phyloP scores from a whole-genome alignment of 345 rosid species.

The Melastoma malabathricum region DNA sequence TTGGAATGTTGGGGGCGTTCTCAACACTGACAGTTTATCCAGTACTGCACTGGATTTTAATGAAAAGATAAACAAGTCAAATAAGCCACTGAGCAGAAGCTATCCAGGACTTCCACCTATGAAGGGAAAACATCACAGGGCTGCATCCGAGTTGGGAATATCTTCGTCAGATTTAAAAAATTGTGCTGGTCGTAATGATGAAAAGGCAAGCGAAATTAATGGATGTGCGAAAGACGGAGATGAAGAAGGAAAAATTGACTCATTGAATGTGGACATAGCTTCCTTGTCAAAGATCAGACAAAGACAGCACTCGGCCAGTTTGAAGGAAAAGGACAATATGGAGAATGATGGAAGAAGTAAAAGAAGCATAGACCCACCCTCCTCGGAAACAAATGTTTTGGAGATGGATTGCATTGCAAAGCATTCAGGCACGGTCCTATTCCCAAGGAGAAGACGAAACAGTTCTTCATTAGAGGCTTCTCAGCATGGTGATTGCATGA shows the following conservation, averaged over 20 bases:
- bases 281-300: slow-evolving; percentile 11
- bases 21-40: slow-evolving; percentile 29
- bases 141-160: background rate
- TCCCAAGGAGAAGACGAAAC: slow-evolving; percentile 26
- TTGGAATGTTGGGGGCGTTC: slow-evolving; percentile 18
- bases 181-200: too few relatives aligned
- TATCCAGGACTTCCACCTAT: slow-evolving; percentile 6
- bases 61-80: slow-evolving; percentile 16
- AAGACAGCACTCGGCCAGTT: slow-evolving; percentile 11
- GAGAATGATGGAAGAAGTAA: slow-evolving; percentile 15
- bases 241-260: slow-evolving; percentile 9
- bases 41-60: slow-evolving; percentile 24
- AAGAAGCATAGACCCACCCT: slow-evolving; percentile 13
- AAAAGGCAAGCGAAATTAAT: too few relatives aligned
- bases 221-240: background rate
- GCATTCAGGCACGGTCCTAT: slow-evolving; percentile 28
- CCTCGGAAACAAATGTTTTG: slow-evolving; percentile 16
- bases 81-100: slow-evolving; percentile 16
- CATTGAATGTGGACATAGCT: slow-evolving; percentile 10
- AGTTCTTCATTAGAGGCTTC: slow-evolving; percentile 9
- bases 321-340: slow-evolving; percentile 16
- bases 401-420: slow-evolving; percentile 6
- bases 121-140: slow-evolving; percentile 8
- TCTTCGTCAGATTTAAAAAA: background rate
- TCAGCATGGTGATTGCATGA: slow-evolving; percentile 9